Base-by-base conservation (phyloP, 116 monocot genomes). In the Trichopus zeylanicus region DNA sequence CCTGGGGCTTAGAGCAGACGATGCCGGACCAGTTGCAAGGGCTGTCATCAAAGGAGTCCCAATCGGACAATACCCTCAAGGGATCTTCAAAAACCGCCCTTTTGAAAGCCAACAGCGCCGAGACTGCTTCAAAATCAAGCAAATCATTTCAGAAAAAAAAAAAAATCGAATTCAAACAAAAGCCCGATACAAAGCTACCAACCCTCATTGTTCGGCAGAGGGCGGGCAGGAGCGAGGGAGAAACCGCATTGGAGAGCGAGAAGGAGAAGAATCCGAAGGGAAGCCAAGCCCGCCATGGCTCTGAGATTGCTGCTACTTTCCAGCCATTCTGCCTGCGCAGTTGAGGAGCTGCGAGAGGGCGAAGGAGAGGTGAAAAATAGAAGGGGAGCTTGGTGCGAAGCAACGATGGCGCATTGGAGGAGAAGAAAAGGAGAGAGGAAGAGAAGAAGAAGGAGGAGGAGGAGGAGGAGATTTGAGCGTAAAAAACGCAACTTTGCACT, bases 1-100 rank as follows among this genome's bases (percentile, higher is more conserved):
- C 51, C 54, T 57, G 29, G 15, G 42, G 13, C n/a, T 21, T 48
- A 2, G 78, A 85, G 78, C 94, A 94, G 57, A 59, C 31, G 26
- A 94, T 78, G 16, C 94, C 94, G 38, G 59, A 66, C 98, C 98
- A 98, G 23, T 27, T 60, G 72, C 98, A 98, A 37, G 91, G 88
- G 67, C 82, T 70, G 23, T 55, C 61, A 0, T 42, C 42, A 42
- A 33, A 15, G 8, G 55, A 24, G 53, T 69, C 64, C 94, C 98
- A 98, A 59, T 88, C 82, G 2, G 87, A 80, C 5, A 91, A 64
- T 53, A 75, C 68, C 0, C 80, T 73, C 6, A 46, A 61, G 9
- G 98, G 91, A 57, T 91, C 91, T 49, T 98, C 91, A 56, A 70
- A 59, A 56, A 91, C 75, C 3, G 69, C 84, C 32, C 71, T 57